phyloP scores from a whole-genome alignment of 1,284 basidiomycete genomes.

The Rhodofomes roseus region DNA sequence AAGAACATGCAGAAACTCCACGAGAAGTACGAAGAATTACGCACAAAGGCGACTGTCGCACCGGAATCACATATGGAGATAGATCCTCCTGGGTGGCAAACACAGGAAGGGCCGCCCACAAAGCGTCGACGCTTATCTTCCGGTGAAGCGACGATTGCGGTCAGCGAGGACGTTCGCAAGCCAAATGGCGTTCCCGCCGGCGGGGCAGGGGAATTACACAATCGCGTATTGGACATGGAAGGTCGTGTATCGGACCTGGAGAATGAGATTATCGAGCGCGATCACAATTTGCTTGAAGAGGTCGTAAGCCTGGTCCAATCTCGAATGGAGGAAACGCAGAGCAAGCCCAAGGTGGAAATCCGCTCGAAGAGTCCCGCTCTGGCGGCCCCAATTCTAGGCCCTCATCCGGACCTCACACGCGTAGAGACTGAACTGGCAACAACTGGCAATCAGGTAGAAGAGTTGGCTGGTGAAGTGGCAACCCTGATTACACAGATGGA shows the following conservation, averaged over 20 bases:
- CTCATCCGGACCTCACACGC: background rate
- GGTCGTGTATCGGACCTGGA: conserved; percentile 35
- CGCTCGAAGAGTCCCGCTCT: background rate
- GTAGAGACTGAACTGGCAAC: conserved; percentile 16
- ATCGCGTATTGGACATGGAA: conserved; percentile 37
- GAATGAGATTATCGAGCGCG: conserved; percentile 40
- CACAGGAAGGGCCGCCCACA: conserved; percentile 15
- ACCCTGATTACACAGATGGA: conserved; percentile 31
- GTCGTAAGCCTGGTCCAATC: conserved; percentile 36
- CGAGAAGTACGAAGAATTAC: conserved; percentile 1
- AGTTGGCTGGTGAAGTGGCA: conserved; percentile 36
- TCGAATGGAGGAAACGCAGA: conserved; percentile 30
- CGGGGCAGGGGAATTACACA: conserved; percentile 36
- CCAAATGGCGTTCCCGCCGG: background rate
- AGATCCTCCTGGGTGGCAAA: conserved; percentile 3
- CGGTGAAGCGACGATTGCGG: conserved; percentile 6
- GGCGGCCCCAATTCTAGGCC: background rate
- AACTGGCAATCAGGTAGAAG: conserved; percentile 34
- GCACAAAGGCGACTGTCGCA: background rate
- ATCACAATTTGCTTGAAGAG: conserved; percentile 32
- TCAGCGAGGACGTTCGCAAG: background rate
- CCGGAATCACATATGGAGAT: background rate
- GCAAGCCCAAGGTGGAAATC: conserved; percentile 8
- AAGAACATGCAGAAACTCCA: conserved; percentile 22
- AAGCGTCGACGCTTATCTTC: conserved; percentile 32